Conservation (phyloP, 179 eudicot species). For the Spinacia oleracea region DNA sequence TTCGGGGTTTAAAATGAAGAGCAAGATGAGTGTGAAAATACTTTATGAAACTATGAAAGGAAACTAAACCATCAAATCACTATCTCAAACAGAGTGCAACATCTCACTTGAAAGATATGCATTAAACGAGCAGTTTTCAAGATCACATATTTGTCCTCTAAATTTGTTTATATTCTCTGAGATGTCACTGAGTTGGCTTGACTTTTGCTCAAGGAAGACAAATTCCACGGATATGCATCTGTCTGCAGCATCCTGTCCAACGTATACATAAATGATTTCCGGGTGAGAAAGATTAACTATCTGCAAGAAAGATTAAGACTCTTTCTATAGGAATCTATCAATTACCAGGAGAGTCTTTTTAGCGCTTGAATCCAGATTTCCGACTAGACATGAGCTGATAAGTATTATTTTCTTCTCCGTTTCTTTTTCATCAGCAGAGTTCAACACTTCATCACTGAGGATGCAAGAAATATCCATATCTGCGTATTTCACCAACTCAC, state of each 20-base stretch:
- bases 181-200: slow-evolving; percentile 48
- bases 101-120: slow-evolving; percentile 60
- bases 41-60: not conserved
- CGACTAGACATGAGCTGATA: slow-evolving; percentile 52
- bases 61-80: not conserved
- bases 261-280: not conserved
- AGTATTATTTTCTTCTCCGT: slow-evolving; percentile 58
- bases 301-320: not conserved
- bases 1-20: not conserved
- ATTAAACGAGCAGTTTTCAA: slow-evolving; percentile 77
- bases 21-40: not conserved
- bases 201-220: slow-evolving; percentile 61
- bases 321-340: not conserved
- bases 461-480: slow-evolving; percentile 55
- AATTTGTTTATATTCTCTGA: slow-evolving; percentile 53
- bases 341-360: slow-evolving; percentile 56
- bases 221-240: slow-evolving; percentile 72
- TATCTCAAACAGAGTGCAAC: slow-evolving; percentile 9
- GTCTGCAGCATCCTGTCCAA: slow-evolving; percentile 73
- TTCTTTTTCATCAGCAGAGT: slow-evolving; percentile 51
- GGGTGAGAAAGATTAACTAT: not conserved
- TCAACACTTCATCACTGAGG: slow-evolving; percentile 44
- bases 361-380: slow-evolving; percentile 40
- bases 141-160: slow-evolving; percentile 59
- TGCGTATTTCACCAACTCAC: slow-evolving; percentile 26